Evolutionary conservation across 2,329 filamentous ascomycete genomes (phyloP), one percentile per base, ranked within the genome.

Genomic region (Chrysoporthe puriensis): DNA sequence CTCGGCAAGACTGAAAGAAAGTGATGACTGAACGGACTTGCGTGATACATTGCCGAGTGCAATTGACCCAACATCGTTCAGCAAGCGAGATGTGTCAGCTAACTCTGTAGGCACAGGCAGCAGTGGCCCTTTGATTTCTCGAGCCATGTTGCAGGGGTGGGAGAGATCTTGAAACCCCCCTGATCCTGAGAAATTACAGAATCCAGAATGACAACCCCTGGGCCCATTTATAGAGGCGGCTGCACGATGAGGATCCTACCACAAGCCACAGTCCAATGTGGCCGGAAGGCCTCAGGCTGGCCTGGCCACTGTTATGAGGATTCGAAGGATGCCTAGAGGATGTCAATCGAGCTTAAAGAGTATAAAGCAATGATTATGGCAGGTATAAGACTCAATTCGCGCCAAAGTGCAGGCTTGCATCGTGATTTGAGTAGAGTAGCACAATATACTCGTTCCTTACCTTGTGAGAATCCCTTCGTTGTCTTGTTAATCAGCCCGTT

Each of bases 121-220:
- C 54, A 11, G 32, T 57, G 54, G 32, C 14, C 9, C 34, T 11
- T 40, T 13, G 11, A 21, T 4, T 11, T 3, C n/a, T 36, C 32
- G 13, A 57, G 14, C 32, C 34, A 57, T 7, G 18, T 6, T 13
- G 14, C 50, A 54, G 50, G 50, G 50, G 26, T 34, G 26, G 54
- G 54, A n/a, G 8, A 36, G 9, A 57, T 40, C 54, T 40, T 57
- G 54, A 57, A 57, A 36, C 36, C 54, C 54, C n/a, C 34, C 34
- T 21, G 32, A 34, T 34, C 14, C 50, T 26, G 50, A 54, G 21
- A 21, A 57, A 57, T 40, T 57, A 21, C 54, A 21, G 7, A 16
- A 36, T 40, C n/a, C 16, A 26, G 54, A 40, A 18, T 40, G 16
- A 57, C 54, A 57, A 18, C 34, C 54, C 34, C 54, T 40, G 34